Base-by-base conservation (phyloP, 2,329 filamentous ascomycete species). In the Westerdykella aurantiaca region DNA sequence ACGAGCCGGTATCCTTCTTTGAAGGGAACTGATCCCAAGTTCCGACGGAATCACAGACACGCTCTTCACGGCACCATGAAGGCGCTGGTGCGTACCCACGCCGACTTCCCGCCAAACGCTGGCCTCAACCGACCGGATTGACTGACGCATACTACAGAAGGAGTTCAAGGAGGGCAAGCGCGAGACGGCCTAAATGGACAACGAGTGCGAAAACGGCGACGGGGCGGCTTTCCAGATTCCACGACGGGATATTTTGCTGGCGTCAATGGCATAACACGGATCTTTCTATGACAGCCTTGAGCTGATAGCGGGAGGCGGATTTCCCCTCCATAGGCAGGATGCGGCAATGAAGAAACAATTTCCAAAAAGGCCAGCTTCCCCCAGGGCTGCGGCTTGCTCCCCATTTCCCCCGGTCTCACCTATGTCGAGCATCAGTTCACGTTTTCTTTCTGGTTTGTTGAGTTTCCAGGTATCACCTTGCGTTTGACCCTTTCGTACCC, bases 1-100 rank as follows among this genome's bases (percentile, higher is more conserved):
- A 97, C 93, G 71, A 83, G 90, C 77, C 83, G 93, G 80, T 98
- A 98, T 80, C 93, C 93, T 60, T 97, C 91, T 65, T 85, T 98
- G 69, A 96, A 96, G 74, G 93, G 93, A 68, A 93, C 88, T 74
- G 93, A 98, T 79, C 90, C 93, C 72, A 98, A 98, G 85, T 98
- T 98, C 83, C 86, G 93, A 76, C 86, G 93, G 78, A 98, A 98
- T 83, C 93, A 98, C 81, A 88, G 89, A 81, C 91, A 98, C 83
- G 93, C 93, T 75, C 89, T 97, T 57, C 93, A 97, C 81, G 93
- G 93, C 74, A 98, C 90, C 72, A 89, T 88, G 81, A 94, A 88
- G 80, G 93, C 93, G 72, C 78, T 98, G 80, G 91, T 97, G 84
- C 69, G 86, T 79, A 45, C 38, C 29, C 42, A 31, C 39, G 31